Percentiles rank a stretch among this genome's conserved stretches.
Conservation (phyloP, 176 grass and related monocot species). For the Panicum miliaceum region DNA sequence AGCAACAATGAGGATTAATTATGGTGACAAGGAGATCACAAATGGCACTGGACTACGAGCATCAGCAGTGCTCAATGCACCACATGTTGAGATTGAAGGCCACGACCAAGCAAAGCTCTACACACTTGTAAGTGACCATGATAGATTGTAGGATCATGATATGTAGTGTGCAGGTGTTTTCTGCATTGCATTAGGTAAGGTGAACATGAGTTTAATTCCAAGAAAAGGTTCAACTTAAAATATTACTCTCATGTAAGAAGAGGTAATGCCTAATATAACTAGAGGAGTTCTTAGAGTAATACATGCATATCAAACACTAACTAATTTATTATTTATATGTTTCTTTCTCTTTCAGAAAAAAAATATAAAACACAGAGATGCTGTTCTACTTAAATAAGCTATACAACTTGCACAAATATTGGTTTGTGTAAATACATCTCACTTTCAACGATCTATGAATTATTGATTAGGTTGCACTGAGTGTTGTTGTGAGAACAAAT, state of each 20-base stretch:
- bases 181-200: slow-evolving; percentile 32
- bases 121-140: slow-evolving; percentile 87
- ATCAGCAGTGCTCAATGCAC: slow-evolving; percentile 61
- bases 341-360: background rate
- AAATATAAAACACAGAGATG: background rate
- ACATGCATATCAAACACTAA: slow-evolving; percentile 6
- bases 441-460: background rate
- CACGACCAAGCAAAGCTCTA: slow-evolving; percentile 75
- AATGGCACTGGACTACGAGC: slow-evolving; percentile 83
- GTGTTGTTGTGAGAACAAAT: slow-evolving; percentile 21
- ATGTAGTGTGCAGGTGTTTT: slow-evolving; percentile 32
- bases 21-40: slow-evolving; percentile 85
- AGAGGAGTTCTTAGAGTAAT: slow-evolving; percentile 24
- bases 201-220: slow-evolving; percentile 52
- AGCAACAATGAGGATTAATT: slow-evolving; percentile 68
- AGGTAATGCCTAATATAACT: slow-evolving; percentile 34
- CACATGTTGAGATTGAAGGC: slow-evolving; percentile 71
- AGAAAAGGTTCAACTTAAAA: slow-evolving; percentile 37
- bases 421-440: slow-evolving; percentile 6
- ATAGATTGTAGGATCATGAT: slow-evolving; percentile 52
- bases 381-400: slow-evolving; percentile 12
- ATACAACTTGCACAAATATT: slow-evolving; percentile 17
- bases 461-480: slow-evolving; percentile 31
- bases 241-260: slow-evolving; percentile 35
- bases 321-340: background rate